These are phyloP conservation scores for carrot (Daucus carota) DNA, from an alignment of 129 eudicot genomes.

Conservation along the genomic window DNA sequence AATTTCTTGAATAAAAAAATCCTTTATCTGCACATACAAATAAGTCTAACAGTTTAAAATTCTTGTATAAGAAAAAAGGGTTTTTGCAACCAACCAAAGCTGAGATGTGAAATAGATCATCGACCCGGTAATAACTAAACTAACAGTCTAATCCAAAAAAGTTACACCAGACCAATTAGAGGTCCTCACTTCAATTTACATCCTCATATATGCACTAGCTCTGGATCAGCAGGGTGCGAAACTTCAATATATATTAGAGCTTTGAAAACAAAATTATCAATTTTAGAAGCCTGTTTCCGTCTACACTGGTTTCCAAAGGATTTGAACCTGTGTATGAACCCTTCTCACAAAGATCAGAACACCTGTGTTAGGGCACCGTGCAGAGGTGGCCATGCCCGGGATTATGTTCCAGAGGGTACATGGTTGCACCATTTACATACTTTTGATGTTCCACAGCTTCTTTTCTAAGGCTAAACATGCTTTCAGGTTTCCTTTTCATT, in stretches of 20 bases:
- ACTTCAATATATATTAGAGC: no score
- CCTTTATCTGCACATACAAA: no score
- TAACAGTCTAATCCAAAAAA: not conserved
- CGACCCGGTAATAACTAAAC: no score
- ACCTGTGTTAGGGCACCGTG: constrained; percentile 49
- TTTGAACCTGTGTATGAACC: not conserved
- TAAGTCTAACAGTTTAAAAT: no score
- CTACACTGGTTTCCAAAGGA: constrained; percentile 6
- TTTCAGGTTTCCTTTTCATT: no score
- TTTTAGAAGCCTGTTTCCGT: not conserved
- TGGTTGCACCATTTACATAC: constrained; percentile 61
- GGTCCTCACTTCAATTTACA: not conserved
- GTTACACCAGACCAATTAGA: not conserved
- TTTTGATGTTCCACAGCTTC: constrained; percentile 71
- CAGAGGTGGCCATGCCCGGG: constrained; percentile 82
- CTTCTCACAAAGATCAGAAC: not conserved
- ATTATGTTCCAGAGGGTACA: constrained; percentile 91
- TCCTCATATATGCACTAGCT: not conserved
- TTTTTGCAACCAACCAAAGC: not conserved
- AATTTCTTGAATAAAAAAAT: no score
- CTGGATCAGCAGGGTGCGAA: not conserved
- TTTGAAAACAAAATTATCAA: not conserved
- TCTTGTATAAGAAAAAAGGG: no score
- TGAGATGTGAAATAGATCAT: not conserved
- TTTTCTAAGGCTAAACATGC: constrained; percentile 36